Evolutionary conservation across 192 early-diverging fungal genomes (phyloP), one percentile per base, ranked within the genome.

Genomic region (Dissophora ornata): DNA sequence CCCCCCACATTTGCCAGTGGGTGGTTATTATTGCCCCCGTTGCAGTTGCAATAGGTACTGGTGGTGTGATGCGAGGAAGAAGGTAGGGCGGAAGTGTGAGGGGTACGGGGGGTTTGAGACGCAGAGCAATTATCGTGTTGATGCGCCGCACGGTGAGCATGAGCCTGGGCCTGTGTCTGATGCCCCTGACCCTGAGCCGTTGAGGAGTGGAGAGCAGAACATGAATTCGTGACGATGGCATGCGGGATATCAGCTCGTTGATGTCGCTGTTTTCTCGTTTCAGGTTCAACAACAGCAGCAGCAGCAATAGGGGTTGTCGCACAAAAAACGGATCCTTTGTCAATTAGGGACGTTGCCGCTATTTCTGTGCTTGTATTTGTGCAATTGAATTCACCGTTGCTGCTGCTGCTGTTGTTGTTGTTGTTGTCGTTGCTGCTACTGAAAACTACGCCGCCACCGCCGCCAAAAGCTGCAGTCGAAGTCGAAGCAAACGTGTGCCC

Each of bases 71-170:
- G n/a, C 19, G 18, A 58, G 45, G 15, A 29, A 22, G 51, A 7
- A 1, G 55, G 16, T 24, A 26, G 51, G 28, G 53, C 22, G 24
- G 57, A 50, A 24, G 58, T 38, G 0, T 38, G 57, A 54, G 67
- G 50, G 41, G 49, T 69, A 3, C 33, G 44, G 13, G 67, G 50
- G 34, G 57, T 61, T 69, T 69, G 67, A 34, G 50, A 45, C 19
- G 28, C 54, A 21, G 40, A 26, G n/a, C 13, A 32, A 22, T 19
- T n/a, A 25, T 10, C 7, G 7, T 38, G 36, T 38, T 38, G 36
- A 38, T 38, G 36, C 36, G 36, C 36, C 36, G 36, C 36, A n/a
- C n/a, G n/a, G n/a, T n/a, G n/a, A 9, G 36, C 36, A 38, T 38
- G 6, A 9, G 7, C 13, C 36, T 38, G 36, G 13, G 7, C 13